Base-by-base conservation (phyloP, 2,329 filamentous ascomycete genomes). In the Hypomyces perniciosus region DNA sequence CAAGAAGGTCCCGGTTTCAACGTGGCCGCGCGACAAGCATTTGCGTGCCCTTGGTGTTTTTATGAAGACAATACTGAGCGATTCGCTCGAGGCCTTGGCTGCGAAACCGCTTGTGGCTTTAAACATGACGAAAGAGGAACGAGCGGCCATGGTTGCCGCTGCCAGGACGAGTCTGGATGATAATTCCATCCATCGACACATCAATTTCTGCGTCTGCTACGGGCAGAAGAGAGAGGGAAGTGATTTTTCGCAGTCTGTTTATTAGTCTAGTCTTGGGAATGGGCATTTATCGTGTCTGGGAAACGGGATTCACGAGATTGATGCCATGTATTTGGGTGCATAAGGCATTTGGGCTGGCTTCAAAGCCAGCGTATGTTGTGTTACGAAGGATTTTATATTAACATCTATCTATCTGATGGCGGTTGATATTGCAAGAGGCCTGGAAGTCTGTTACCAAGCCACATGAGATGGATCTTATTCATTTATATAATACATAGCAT, bases 1-100 rank as follows among this genome's bases (percentile, higher is more conserved):
- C 20, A 68, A 72, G 53, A 72, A 71, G 52, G 68, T 76, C 3
- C 73, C 75, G n/a, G 65, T 77, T 40, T 73, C 72, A 1, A 60
- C 65, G 2, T 77, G 74, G 75, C 57, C 72, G 10, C 62, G 61
- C 33, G 72, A 76, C 51, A 66, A 66, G 61, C 54, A 58, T 5
- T 60, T 72, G 28, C 68, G 72, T 47, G 65, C 68, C 4, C 61
- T 74, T 1, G 75, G 75, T 3, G 60, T 71, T 30, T 68, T 76
- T 52, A 74, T 73, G 69, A 67, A 71, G 50, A 65, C 68, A 8
- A 68, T 69, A 30, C 62, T 75, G 9, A 54, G 65, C 20, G 70
- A 74, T 30, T 66, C 70, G 5, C 66, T 76, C 1, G 70, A 69
- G 37, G 70, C 71, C 0, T 65, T 72, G 38, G 66, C 72, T 2